Evolutionary conservation across 768 basidiomycete species (phyloP).

Genomic region (Podaxis mareebaensis): DNA sequence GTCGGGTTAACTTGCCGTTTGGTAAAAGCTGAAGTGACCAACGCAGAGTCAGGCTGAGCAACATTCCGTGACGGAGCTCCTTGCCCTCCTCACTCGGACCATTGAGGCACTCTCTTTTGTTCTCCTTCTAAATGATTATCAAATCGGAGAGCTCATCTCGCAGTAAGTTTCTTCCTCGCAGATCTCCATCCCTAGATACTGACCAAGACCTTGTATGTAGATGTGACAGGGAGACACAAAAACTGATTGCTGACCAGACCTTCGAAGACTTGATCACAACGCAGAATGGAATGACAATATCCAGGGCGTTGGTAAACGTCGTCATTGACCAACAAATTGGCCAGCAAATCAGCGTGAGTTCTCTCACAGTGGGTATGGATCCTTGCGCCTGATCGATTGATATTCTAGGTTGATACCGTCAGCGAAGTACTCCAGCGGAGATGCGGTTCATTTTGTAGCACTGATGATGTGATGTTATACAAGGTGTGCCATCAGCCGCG

Average conservation of each 20-base stretch:
- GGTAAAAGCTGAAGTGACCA: not conserved
- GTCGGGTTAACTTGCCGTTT: conserved; percentile 36
- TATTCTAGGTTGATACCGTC: conserved; percentile 85
- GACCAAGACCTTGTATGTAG: conserved; percentile 34
- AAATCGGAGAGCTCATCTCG: conserved; percentile 78
- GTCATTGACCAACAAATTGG: conserved; percentile 98
- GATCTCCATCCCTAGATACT: conserved; percentile 9
- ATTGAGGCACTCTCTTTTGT: conserved; percentile 96
- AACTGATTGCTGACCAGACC: conserved; percentile 65
- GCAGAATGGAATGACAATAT: conserved; percentile 83
- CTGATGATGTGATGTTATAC: conserved; percentile 97
- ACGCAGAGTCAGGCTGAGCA: conserved; percentile 67
- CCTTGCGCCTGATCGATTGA: conserved; percentile 15
- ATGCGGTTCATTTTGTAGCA: conserved; percentile 97
- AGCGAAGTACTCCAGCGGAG: conserved; percentile 92
- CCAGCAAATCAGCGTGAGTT: conserved; percentile 87
- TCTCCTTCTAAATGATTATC: conserved; percentile 89
- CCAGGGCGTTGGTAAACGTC: conserved; percentile 88
- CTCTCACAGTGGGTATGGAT: not conserved
- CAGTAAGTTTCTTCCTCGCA: conserved; percentile 50
- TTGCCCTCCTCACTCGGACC: conserved; percentile 74
- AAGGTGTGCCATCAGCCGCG: conserved; percentile 54
- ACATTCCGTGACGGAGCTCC: conserved; percentile 75
- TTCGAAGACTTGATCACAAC: conserved; percentile 88
- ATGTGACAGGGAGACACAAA: conserved; percentile 74